Percentiles rank a stretch among this genome's conserved stretches.
phyloP scores from a whole-genome alignment of 2,329 filamentous ascomycete genomes.

The Trichoderma gracile region DNA sequence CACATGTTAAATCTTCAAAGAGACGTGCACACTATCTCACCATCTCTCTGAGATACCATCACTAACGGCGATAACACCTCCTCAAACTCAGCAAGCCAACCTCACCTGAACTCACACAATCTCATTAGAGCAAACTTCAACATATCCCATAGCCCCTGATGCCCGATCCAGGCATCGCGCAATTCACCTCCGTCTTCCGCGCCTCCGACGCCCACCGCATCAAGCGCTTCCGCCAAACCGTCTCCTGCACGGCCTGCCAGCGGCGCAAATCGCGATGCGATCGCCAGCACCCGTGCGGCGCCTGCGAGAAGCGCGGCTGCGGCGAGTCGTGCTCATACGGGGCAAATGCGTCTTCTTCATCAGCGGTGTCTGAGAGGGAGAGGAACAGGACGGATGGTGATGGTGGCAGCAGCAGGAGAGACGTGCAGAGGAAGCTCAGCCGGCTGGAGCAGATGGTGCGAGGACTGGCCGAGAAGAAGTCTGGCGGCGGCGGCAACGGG shows the following conservation, averaged over 20 bases:
- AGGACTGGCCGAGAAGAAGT: constrained; percentile 34
- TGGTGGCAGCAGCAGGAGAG: constrained; percentile 31
- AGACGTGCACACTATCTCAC: neutral
- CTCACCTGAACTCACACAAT: neutral
- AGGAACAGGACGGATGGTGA: too few species aligned
- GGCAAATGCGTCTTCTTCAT: neutral
- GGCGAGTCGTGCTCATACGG: constrained; percentile 39
- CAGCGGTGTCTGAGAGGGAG: constrained; percentile 26
- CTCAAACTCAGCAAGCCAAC: neutral
- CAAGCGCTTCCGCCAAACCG: constrained; percentile 44
- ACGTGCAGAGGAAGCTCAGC: constrained; percentile 44
- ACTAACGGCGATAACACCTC: neutral
- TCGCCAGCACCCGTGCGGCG: constrained; percentile 43
- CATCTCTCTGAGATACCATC: neutral
- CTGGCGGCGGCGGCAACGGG: constrained; percentile 13
- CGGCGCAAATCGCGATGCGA: constrained; percentile 48
- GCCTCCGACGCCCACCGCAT: constrained; percentile 38
- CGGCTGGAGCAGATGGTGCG: constrained; percentile 47
- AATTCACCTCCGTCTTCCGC: constrained; percentile 36
- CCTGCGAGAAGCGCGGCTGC: constrained; percentile 44
- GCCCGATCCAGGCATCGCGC: constrained; percentile 36
- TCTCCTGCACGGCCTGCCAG: constrained; percentile 47
- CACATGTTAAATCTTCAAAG: neutral
- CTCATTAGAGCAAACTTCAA: neutral
- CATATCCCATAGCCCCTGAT: constrained; percentile 25